These are phyloP conservation scores for Aspergillus tamarii DNA, from an alignment of 2,329 filamentous ascomycete genomes.

Conservation along the genomic window DNA sequence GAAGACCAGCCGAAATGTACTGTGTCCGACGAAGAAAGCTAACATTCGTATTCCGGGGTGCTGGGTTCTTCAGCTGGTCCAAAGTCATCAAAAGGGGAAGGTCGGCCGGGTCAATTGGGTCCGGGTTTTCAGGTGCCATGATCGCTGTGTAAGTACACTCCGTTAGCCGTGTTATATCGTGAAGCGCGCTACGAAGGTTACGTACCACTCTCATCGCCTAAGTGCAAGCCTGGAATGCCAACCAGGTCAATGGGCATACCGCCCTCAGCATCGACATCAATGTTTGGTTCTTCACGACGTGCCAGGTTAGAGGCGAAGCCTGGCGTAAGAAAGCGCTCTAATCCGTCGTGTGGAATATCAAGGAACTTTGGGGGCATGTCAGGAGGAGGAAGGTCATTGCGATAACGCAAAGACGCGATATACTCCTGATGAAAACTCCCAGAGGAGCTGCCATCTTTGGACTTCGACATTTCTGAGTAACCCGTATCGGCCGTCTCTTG, in stretches of 20 bases:
- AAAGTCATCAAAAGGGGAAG: slow-evolving; percentile 80
- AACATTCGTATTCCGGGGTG: slow-evolving; percentile 74
- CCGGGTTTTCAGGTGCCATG: slow-evolving; percentile 72
- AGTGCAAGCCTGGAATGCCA: slow-evolving; percentile 90
- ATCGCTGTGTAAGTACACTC: slow-evolving; percentile 63
- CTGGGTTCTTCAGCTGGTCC: slow-evolving; percentile 81
- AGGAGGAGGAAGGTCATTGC: slow-evolving; percentile 92
- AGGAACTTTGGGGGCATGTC: slow-evolving; percentile 95
- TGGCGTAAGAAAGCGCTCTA: slow-evolving; percentile 87
- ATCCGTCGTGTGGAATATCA: slow-evolving; percentile 91
- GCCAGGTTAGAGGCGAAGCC: slow-evolving; percentile 87
- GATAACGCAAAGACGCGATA: slow-evolving; percentile 92
- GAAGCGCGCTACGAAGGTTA: slow-evolving; percentile 12
- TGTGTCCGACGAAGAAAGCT: slow-evolving; percentile 96
- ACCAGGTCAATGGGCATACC: slow-evolving; percentile 97
- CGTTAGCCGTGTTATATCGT: slow-evolving; percentile 15
- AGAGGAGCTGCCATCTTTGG: slow-evolving; percentile 42
- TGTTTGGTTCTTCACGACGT: slow-evolving; percentile 89
- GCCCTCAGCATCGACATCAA: slow-evolving; percentile 95
- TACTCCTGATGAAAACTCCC: slow-evolving; percentile 83
- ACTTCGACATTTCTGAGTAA: slow-evolving; percentile 40
- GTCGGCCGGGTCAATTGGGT: slow-evolving; percentile 79
- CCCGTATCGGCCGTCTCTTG: neutral
- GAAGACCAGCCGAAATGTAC: slow-evolving; percentile 67
- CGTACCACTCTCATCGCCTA: slow-evolving; percentile 90